phyloP scores from a whole-genome alignment of 2,329 filamentous ascomycete species.

The Chaetomiaceae sp. region DNA sequence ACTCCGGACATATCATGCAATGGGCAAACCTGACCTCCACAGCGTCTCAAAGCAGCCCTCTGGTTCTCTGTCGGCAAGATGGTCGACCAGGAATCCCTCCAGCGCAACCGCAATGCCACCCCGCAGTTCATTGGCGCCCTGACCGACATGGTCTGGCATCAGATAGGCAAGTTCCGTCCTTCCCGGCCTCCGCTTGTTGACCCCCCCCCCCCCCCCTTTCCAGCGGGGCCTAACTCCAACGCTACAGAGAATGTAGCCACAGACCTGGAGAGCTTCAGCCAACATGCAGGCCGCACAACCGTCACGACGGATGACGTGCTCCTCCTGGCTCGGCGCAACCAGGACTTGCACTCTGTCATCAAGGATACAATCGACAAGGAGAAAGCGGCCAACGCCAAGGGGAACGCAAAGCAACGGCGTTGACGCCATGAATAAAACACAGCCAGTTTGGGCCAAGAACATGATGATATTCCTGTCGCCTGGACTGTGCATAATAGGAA shows the following conservation, averaged over 20 bases:
- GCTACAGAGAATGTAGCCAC: slow-evolving; percentile 50
- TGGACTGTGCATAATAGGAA: not conserved
- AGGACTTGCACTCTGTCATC: slow-evolving; percentile 74
- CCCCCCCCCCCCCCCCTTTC: no score
- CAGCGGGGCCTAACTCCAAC: not conserved
- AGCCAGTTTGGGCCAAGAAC: not conserved
- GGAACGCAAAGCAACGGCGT: slow-evolving; percentile 33
- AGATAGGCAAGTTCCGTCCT: slow-evolving; percentile 60
- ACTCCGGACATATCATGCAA: not conserved
- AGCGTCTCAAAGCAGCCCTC: slow-evolving; percentile 79
- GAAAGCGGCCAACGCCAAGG: slow-evolving; percentile 41
- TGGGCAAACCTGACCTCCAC: not conserved
- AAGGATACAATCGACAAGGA: slow-evolving; percentile 61
- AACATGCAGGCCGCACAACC: slow-evolving; percentile 75
- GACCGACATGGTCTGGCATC: slow-evolving; percentile 82
- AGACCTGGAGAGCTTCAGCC: slow-evolving; percentile 55
- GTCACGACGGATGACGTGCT: slow-evolving; percentile 85
- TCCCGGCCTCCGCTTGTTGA: not conserved
- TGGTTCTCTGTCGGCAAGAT: slow-evolving; percentile 84
- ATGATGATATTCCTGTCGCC: not conserved
- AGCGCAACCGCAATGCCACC: slow-evolving; percentile 75
- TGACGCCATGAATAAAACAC: slow-evolving; percentile 17
- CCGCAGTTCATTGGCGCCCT: slow-evolving; percentile 84
- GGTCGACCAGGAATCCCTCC: slow-evolving; percentile 76
- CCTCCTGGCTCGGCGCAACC: slow-evolving; percentile 80